Base-by-base conservation (phyloP, 2,329 filamentous ascomycete species). In the Aspergillus sergii region DNA sequence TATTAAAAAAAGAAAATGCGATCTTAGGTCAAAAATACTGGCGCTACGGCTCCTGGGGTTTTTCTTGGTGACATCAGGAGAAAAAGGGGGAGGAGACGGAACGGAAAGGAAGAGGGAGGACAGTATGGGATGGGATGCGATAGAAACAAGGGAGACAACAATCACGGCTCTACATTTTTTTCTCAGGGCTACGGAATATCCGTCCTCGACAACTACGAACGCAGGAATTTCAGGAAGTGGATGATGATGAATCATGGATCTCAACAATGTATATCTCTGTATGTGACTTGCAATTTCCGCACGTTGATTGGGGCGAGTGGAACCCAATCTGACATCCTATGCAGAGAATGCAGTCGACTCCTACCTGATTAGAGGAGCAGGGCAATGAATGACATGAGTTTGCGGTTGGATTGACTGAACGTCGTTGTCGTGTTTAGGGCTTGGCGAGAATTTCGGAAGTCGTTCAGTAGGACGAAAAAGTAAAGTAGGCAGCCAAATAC, bases 1-100 rank as follows among this genome's bases (percentile, higher is more conserved):
- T 53, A 36, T 43, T 45, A 12, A 12, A 48, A 28, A 46, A 23
- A 21, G 36, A 21, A 16, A n/a, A 21, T 36, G 32, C 51, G 51
- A 55, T 55, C 11, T 55, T 55, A 23, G n/a, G 51, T 55, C 51
- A 55, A 55, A 39, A 36, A 39, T 55, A 55, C 30, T 55, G 32
- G 51, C 32, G 51, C 51, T 55, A 39, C 51, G 34, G n/a, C 32
- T 55, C 32, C 32, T 39, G 34, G 32, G 21, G 32, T 55, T 55
- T 51, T 51, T 34, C 28, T 21, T 51, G 48, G 46, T 28, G 23
- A 9, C n/a, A 34, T 55, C 32, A 16, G 30, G 51, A 55, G 30
- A 6, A 21, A 36, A 36, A 36, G 26, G 30, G 19, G 30, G 19
- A 53, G n/a, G 26, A 11, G 26, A 21, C 5, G 14, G 10, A 23